Evolutionary conservation across 768 basidiomycete genomes (phyloP), one percentile per base, ranked within the genome.

Genomic region (Rhizopogon roseolus): DNA sequence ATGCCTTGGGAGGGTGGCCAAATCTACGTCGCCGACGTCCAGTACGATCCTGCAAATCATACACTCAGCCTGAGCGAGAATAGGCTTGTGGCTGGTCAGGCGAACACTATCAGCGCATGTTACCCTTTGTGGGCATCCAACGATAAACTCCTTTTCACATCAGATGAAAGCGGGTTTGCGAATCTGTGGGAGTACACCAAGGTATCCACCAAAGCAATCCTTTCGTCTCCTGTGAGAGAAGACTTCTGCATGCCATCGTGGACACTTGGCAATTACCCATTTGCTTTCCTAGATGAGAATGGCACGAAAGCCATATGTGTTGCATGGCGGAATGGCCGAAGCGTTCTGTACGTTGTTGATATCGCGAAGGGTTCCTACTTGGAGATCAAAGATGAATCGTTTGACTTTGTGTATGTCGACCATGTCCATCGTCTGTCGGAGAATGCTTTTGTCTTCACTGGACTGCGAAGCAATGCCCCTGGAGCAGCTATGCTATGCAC

Each of bases 1-100:
- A 84, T 85, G 84, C 81, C 88, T 13, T 91, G 86, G 86, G 81
- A 86, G 60, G 84, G 82, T 3, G 71, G 77, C 1, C 69, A 79
- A 59, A 72, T 89, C 54, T 72, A 76, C 62, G 60, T 84, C 34
- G 86, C 79, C 0, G 70, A 79, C n/a, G 70, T 85, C 34, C 40
- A 53, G 4, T 46, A 71, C n/a, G 54, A 49, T 16, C 52, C 62
- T 25, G 57, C 66, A 36, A 56, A 41, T 4, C 46, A 48, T 16
- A 22, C 17, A 9, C 19, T 48, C 34, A 48, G 46, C 46, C 8
- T 48, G 14, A 22, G 46, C 46, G 34, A 34, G 14, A 36, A 32
- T 14, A 48, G 28, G 22, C 14, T 48, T 4, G 19, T 22, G 13
- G 37, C 53, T 7, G 53, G 41, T 48, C 49, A 34, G 8, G 52